Base-by-base conservation (phyloP, 1,284 basidiomycete species). In the Irpex lacteus region DNA sequence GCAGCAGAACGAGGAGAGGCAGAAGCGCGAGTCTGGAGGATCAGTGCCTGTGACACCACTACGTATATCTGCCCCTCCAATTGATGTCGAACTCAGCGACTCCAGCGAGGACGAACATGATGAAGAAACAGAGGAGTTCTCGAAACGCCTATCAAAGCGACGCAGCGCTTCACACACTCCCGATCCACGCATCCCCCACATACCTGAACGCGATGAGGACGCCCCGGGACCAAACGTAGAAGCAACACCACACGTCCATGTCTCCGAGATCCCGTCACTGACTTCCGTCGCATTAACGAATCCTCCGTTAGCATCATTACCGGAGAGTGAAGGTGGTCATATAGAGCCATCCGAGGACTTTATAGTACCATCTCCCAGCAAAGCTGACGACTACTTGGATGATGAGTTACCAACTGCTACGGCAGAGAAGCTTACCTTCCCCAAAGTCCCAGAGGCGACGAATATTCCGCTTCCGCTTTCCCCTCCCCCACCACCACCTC, bases 81-180 rank as follows among this genome's bases (percentile, higher is more conserved):
- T 91, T 60, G 83, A 86, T 53, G 85, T 91, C 11, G 90, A 93
- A 72, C 68, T 93, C 69, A 92, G 90, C 70, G 92, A 94, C 71
- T 91, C 94, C 75, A 94, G 92, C 70, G 91, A 91, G 26, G 80
- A 67, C 54, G 85, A 86, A 36, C 86, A 81, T 40, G 84, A 83
- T 1, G 85, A 26, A 26, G 26, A 86, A 58, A 78, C 83, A 2
- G 79, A 80, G 4, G 60, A 69, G 21, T 40, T 44, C 5, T 38
- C 63, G 40, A 57, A 58, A 9, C 70, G 60, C 40, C 57, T 54
- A 7, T 65, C 63, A 59, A 65, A 69, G 8, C 67, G 68, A 54
- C 67, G 65, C 47, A 68, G 54, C 18, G 65, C 60, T 53, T 62
- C 32, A 34, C 69, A 62, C n/a, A 59, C 68, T 6, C 59, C 64